Conservation (phyloP, 495 filamentous ascomycete genomes). For the Aspergillus egyptiacus region DNA sequence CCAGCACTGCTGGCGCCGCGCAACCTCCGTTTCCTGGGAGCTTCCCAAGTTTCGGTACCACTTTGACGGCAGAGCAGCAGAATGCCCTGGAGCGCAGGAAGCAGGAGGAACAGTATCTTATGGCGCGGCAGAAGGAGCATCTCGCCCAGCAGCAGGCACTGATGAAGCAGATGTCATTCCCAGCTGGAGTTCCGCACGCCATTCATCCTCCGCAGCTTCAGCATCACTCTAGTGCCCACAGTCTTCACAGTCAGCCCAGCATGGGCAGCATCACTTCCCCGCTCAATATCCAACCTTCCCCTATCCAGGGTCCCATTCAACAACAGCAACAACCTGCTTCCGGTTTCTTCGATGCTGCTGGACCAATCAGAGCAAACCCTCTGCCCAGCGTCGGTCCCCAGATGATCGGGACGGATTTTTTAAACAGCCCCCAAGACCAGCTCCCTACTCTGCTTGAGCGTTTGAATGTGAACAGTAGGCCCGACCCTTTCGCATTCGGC, state of each 20-base stretch:
- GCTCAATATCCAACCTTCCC: slow-evolving; percentile 64
- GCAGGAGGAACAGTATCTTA: slow-evolving; percentile 94
- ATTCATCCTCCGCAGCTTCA: slow-evolving; percentile 59
- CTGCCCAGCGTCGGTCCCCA: slow-evolving; percentile 43
- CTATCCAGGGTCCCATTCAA: slow-evolving; percentile 63
- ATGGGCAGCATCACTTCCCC: slow-evolving; percentile 91
- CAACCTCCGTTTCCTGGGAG: slow-evolving; percentile 92
- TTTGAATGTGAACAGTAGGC: slow-evolving; percentile 46
- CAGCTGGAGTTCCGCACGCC: slow-evolving; percentile 44
- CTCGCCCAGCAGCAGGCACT: slow-evolving; percentile 80
- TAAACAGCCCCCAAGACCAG: slow-evolving; percentile 52
- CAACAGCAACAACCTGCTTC: slow-evolving; percentile 37
- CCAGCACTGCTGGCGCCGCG: slow-evolving; percentile 50
- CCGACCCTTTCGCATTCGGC: slow-evolving; percentile 49
- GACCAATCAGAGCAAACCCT: slow-evolving; percentile 34
- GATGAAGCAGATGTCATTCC: slow-evolving; percentile 66
- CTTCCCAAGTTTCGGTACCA: slow-evolving; percentile 97
- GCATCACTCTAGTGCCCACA: slow-evolving; percentile 90
- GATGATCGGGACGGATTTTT: slow-evolving; percentile 44
- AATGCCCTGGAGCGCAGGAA: slow-evolving; percentile 94
- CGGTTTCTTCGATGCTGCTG: slow-evolving; percentile 66
- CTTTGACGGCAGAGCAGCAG: slow-evolving; percentile 93
- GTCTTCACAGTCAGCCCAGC: slow-evolving; percentile 91
- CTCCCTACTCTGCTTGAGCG: slow-evolving; percentile 55
- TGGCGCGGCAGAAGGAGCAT: slow-evolving; percentile 91